Conservation (phyloP, 345 rosid species). For the Firmiana major region DNA sequence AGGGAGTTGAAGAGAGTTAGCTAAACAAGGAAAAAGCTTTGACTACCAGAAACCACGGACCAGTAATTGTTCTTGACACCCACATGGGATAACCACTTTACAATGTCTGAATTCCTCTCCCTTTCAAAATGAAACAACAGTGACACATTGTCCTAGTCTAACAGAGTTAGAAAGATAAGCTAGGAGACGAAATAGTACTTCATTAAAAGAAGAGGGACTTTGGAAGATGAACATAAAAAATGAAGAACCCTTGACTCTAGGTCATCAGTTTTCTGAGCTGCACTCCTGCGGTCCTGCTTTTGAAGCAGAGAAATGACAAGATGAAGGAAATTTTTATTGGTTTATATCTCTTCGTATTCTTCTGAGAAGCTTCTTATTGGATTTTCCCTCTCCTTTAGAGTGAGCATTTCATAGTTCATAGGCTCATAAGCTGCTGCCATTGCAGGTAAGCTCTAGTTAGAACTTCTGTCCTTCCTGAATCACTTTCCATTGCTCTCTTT, state of each 20-base stretch:
- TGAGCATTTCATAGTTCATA: neutral
- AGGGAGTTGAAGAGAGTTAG: slow-evolving; percentile 22
- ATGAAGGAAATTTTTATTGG: neutral
- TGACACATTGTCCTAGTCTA: slow-evolving; percentile 3
- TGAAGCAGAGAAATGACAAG: slow-evolving; percentile 3
- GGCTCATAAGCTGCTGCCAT: neutral
- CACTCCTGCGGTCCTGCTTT: neutral
- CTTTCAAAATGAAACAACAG: slow-evolving; percentile 13
- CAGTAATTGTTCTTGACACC: neutral
- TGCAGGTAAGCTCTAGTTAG: neutral
- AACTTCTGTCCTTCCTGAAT: neutral
- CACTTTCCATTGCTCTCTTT: neutral
- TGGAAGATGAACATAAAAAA: slow-evolving; percentile 17
- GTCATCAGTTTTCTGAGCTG: neutral
- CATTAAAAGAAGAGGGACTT: slow-evolving; percentile 27
- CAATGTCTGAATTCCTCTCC: neutral
- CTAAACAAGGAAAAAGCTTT: slow-evolving; percentile 25
- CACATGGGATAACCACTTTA: slow-evolving; percentile 17
- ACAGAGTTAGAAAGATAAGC: neutral
- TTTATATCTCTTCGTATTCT: neutral
- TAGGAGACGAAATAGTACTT: slow-evolving; percentile 22
- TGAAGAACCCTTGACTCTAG: slow-evolving; percentile 5
- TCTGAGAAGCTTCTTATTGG: slow-evolving; percentile 9
- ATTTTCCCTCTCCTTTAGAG: neutral
- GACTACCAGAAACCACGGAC: slow-evolving; percentile 16